Evolutionary conservation across 140 eudicot genomes (phyloP).

Genomic region (Eryngium alpinum): DNA sequence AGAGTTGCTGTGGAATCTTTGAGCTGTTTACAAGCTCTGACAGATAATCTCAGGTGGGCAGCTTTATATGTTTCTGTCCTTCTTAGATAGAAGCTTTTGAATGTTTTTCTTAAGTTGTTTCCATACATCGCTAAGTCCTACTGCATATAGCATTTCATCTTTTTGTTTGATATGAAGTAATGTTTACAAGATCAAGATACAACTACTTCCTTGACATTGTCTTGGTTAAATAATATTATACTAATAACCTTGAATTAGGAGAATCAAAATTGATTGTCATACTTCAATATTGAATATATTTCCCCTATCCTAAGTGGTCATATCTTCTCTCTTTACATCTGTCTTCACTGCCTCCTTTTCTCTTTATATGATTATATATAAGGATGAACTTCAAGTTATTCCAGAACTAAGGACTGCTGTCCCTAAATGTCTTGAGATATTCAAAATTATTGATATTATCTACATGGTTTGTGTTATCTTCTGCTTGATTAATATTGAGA

Average conservation of each 20-base stretch:
- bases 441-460: background rate
- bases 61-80: background rate
- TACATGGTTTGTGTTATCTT: background rate
- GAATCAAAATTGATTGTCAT: background rate
- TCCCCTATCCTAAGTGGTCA: background rate
- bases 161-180: background rate
- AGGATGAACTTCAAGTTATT: background rate
- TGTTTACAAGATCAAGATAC: background rate
- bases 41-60: constrained; percentile 53
- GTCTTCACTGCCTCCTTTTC: background rate
- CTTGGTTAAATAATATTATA: background rate
- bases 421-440: background rate
- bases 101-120: background rate
- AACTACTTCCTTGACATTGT: background rate
- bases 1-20: constrained; percentile 85
- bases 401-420: background rate
- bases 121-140: too few relatives aligned
- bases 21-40: constrained; percentile 67
- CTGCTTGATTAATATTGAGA: background rate
- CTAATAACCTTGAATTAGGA: background rate
- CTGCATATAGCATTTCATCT: background rate
- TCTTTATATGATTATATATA: background rate
- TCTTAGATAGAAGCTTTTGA: background rate
- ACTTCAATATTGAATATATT: background rate
- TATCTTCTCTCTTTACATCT: background rate